These are phyloP conservation scores for Penicillium sp. DNA, from an alignment of 2,329 filamentous ascomycete genomes.

Conservation along the genomic window DNA sequence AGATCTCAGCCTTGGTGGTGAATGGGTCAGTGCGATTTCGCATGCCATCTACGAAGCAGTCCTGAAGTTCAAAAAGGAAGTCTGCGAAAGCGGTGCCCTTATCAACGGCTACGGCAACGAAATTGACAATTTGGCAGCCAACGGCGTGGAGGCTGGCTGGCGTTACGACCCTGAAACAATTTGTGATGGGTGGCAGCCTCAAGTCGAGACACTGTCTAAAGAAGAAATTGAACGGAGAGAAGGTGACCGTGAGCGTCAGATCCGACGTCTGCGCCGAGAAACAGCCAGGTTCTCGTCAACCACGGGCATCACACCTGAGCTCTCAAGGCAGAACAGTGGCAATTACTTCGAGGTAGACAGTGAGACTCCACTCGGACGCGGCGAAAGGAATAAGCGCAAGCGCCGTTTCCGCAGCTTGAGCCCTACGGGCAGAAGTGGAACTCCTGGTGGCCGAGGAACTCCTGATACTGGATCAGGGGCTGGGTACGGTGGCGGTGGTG, in stretches of 20 bases:
- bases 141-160: constrained; percentile 85
- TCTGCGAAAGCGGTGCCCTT: constrained; percentile 85
- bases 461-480: constrained; percentile 65
- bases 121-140: constrained; percentile 84
- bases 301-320: constrained; percentile 74
- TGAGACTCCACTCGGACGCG: constrained; percentile 84
- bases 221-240: constrained; percentile 98
- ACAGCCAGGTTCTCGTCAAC: constrained; percentile 90
- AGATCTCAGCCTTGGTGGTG: constrained; percentile 82
- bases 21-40: constrained; percentile 92
- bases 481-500: constrained; percentile 67
- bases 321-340: constrained; percentile 56
- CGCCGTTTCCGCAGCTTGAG: constrained; percentile 84
- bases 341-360: constrained; percentile 59
- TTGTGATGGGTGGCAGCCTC: constrained; percentile 79
- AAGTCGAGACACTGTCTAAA: constrained; percentile 77
- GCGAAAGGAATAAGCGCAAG: constrained; percentile 94
- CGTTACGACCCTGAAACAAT: constrained; percentile 90
- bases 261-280: constrained; percentile 80
- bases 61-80: constrained; percentile 89
- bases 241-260: constrained; percentile 87
- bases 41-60: constrained; percentile 97
- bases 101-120: constrained; percentile 67
- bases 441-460: constrained; percentile 71
- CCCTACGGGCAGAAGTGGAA: constrained; percentile 68